These are phyloP conservation scores for Gaeumannomyces tritici DNA, from an alignment of 2,329 filamentous ascomycete genomes.

Conservation along the genomic window DNA sequence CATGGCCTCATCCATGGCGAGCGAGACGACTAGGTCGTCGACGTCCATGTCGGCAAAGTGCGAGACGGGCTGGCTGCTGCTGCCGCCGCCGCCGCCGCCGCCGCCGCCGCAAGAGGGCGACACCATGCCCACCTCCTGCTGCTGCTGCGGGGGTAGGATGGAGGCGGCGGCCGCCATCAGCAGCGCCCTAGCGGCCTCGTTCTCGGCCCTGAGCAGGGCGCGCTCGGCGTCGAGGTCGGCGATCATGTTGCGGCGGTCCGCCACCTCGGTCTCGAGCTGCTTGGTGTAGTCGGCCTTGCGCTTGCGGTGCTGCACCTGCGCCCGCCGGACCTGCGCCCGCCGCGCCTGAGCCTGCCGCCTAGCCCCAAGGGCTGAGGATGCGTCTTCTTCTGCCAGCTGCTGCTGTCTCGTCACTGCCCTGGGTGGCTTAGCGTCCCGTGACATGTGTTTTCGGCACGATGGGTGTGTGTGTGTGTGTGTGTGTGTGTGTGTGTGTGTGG, in stretches of 20 bases:
- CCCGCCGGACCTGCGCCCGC: constrained; percentile 40
- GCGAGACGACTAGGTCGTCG: constrained; percentile 27
- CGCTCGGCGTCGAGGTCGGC: constrained; percentile 29
- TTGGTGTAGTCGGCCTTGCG: constrained; percentile 46
- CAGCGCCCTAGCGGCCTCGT: constrained; percentile 28
- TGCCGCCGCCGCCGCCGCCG: background rate
- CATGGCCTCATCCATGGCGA: constrained; percentile 30
- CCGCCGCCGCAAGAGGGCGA: background rate
- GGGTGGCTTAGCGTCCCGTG: constrained; percentile 3
- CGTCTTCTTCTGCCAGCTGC: constrained; percentile 3
- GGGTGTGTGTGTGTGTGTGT: too few relatives aligned
- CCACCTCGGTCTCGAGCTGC: constrained; percentile 42
- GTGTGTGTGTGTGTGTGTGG: too few relatives aligned
- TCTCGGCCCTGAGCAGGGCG: constrained; percentile 27
- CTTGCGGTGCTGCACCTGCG: constrained; percentile 45
- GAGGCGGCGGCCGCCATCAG: constrained; percentile 14
- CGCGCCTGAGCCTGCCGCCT: constrained; percentile 36
- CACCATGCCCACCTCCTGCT: constrained; percentile 4
- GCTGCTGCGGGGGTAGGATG: constrained; percentile 2
- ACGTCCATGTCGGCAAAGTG: constrained; percentile 24
- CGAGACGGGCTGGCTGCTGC: background rate
- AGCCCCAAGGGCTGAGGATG: constrained; percentile 6
- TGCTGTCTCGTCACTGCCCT: too few relatives aligned
- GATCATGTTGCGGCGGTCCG: constrained; percentile 36
- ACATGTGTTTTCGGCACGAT: background rate